Evolutionary conservation across 257 asterid genomes (phyloP).

Genomic region (Solanum microdontum): DNA sequence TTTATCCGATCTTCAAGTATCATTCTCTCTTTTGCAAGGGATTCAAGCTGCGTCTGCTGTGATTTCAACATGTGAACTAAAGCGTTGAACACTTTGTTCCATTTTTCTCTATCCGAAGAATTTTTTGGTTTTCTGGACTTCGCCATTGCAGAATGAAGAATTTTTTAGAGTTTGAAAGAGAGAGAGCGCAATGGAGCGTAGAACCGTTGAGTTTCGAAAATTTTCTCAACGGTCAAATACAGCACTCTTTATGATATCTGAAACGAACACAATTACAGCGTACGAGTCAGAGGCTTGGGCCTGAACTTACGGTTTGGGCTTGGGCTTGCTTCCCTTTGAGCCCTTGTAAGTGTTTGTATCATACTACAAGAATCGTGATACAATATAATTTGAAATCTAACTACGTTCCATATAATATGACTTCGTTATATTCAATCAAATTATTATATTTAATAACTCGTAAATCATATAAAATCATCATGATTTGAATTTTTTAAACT

Average conservation of each 20-base stretch:
- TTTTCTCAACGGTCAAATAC: constrained; percentile 14
- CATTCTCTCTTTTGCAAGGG: constrained; percentile 29
- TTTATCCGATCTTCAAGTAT: constrained; percentile 43
- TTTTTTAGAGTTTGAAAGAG: background rate
- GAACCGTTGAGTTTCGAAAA: constrained; percentile 6
- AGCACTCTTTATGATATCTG: background rate
- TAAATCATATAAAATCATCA: too few species aligned
- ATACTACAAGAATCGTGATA: too few species aligned
- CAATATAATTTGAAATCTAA: too few species aligned
- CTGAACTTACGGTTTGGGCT: background rate
- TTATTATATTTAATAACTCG: background rate
- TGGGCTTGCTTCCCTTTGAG: background rate
- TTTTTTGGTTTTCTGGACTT: constrained; percentile 17
- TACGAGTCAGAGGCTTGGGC: background rate
- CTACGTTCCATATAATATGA: too few species aligned
- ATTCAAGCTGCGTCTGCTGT: constrained; percentile 27
- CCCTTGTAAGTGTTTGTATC: background rate
- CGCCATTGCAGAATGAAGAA: constrained; percentile 31
- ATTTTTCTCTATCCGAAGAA: constrained; percentile 32
- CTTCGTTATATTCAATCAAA: background rate
- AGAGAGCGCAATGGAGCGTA: background rate
- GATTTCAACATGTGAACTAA: constrained; percentile 30
- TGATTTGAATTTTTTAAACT: too few species aligned
- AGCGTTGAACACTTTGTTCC: constrained; percentile 40
- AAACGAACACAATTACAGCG: background rate